Percentiles rank a stretch among this genome's conserved stretches.
Conservation (phyloP, 768 basidiomycete species). For the Agrocybe praecox region DNA sequence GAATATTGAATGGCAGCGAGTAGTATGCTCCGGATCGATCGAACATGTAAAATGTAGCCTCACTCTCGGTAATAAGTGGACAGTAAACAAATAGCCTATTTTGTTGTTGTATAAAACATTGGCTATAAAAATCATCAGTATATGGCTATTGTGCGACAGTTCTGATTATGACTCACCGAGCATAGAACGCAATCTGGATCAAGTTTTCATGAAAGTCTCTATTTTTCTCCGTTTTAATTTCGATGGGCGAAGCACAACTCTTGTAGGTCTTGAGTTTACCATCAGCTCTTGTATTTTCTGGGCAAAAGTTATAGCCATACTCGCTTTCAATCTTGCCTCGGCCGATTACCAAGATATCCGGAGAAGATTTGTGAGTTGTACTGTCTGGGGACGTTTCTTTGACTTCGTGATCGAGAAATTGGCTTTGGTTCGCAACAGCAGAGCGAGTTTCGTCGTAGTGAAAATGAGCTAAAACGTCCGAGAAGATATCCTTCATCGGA, state of each 20-base stretch:
- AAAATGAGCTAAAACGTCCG: no score
- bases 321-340: no score
- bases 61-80: conserved; percentile 13
- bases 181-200: conserved; percentile 16
- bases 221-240: conserved; percentile 9
- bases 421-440: no score
- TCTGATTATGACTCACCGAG: neutral
- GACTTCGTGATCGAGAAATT: no score
- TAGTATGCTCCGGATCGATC: conserved; percentile 19
- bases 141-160: no score
- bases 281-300: neutral
- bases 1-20: conserved; percentile 17
- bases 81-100: conserved; percentile 21
- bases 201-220: neutral
- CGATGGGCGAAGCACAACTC: conserved; percentile 1
- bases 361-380: neutral
- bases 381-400: neutral
- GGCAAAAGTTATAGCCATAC: neutral
- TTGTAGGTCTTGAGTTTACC: neutral
- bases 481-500: no score
- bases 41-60: conserved; percentile 14
- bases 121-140: neutral
- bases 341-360: neutral
- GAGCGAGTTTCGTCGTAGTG: no score
- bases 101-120: conserved; percentile 20